Base-by-base conservation (phyloP, 352 stramenopile genomes). In the Thalassiosira mediterranea region DNA sequence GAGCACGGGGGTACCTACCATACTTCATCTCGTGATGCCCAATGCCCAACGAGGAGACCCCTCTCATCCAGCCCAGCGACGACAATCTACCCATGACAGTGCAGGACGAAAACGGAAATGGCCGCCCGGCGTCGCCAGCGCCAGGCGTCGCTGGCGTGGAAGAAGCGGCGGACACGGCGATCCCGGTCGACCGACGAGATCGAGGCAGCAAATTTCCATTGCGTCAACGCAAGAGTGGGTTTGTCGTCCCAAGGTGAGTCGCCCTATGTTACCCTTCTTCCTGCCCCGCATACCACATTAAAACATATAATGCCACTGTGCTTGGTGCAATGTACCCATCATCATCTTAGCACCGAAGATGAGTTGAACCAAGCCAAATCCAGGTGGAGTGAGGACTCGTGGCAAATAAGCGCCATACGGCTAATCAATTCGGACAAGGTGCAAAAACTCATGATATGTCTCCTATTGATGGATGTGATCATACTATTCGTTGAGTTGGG, bases 401-500 rank as follows among this genome's bases (percentile, higher is more conserved):
- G 72, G 79, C 64, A 82, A 49, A 51, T 73, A 21, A 79, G 72
- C 13, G 26, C 81, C 13, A 32, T 88, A 13, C 8, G 70, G 26
- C 74, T 88, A 52, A 49, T 92, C 3, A 84, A 88, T 65, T 66
- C 54, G 4, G 28, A 64, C 4, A 51, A 46, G 51, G 65, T 91
- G 2, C 68, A 90, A 62, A 58, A 70, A 51, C 58, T 75, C 42
- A 63, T 91, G n/a, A 76, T 86, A 56, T 42, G 10, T 11, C 67
- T 92, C 0, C 52, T 92, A 7, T 15, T 88, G 17, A 49, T 86
- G 13, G 87, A 92, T 76, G 79, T 92, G 0, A 44, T 83, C 2
- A 84, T 92, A 38, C 53, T 92, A 23, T 91, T 92, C 59, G 54
- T 79, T n/a, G 87, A 92, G 60, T 10, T 81, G n/a, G 63, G 61